These are phyloP conservation scores for Leucogyrophana mollusca DNA, from an alignment of 768 basidiomycete genomes.

Conservation along the genomic window DNA sequence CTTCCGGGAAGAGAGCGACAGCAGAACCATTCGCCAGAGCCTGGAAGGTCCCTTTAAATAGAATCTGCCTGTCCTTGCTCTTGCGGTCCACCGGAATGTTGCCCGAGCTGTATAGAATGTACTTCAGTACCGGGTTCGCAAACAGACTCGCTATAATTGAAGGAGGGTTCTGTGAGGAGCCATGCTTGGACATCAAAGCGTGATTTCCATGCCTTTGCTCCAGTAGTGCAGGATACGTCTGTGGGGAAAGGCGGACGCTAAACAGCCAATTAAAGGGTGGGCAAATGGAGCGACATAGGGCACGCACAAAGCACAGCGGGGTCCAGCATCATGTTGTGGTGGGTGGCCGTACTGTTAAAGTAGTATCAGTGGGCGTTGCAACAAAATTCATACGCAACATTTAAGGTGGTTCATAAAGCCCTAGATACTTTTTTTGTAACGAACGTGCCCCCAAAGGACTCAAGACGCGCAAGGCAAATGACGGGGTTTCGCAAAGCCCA, in stretches of 20 bases:
- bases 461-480: too few relatives aligned
- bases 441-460: too few relatives aligned
- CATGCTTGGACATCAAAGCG: conserved; percentile 10
- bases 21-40: conserved; percentile 75
- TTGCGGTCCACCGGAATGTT: conserved; percentile 97
- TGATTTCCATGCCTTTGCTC: conserved; percentile 72
- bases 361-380: neutral
- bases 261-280: conserved; percentile 13
- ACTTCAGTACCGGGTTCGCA: conserved; percentile 68
- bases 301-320: conserved; percentile 76
- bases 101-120: conserved; percentile 84
- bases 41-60: conserved; percentile 90
- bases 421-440: too few relatives aligned
- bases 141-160: conserved; percentile 65
- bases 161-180: too few relatives aligned
- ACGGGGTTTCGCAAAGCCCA: too few relatives aligned
- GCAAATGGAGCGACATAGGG: conserved; percentile 9
- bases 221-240: conserved; percentile 83
- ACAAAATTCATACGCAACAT: too few relatives aligned
- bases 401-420: too few relatives aligned
- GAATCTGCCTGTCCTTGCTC: conserved; percentile 83
- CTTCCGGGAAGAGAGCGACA: conserved; percentile 94
- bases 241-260: conserved; percentile 83
- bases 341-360: conserved; percentile 67
- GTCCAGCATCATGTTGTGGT: conserved; percentile 96